Evolutionary conservation across 306 rosid species (phyloP), one percentile per base, ranked within the genome.

Genomic region (Cyamopsis tetragonoloba): DNA sequence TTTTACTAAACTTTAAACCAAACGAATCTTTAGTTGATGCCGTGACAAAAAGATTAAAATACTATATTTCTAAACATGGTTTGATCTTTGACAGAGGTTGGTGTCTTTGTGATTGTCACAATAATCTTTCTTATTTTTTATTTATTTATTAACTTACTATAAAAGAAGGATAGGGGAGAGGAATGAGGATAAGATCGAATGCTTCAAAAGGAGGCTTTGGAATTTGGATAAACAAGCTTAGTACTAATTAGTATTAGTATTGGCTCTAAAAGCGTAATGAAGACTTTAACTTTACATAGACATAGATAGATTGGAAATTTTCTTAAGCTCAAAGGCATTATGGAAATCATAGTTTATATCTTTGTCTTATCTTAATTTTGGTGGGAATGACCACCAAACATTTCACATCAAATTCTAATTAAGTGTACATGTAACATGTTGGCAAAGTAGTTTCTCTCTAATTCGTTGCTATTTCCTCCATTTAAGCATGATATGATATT

Each of bases 301-400:
- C 68, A 44, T 58, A 4, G 50, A 41, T 44, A 71, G 9, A 64
- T 57, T 81, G 58, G 44, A 49, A 69, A 44, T 31, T 47, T 86
- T 31, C 91, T 86, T 86, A 4, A 55, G 67, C 62, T 76, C 68
- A 20, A 81, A 79, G 91, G 55, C 62, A 75, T 51, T 39, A 4
- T 35, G 35, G 12, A 20, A 18, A 54, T 75, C 51, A 43, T 59
- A 50, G 3, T 57, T 46, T 50, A 38, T 24, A 38, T 24, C 44
- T 28, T 56, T 1, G 28, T 19, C 55, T 27, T 46, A 27, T 63
- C 61, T 35, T 26, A 14, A 2, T 39, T 47, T 58, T 59, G 22
- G 68, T 46, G 49, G 68, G 5, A 20, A 32, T 20, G 31, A 59
- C 50, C 67, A 59, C 50, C 67, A 60, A 34, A 24, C 53, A 59